Percentiles rank a stretch among this genome's conserved stretches.
Conservation (phyloP, 2,329 filamentous ascomycete genomes). For the Helminthosporium solani region DNA sequence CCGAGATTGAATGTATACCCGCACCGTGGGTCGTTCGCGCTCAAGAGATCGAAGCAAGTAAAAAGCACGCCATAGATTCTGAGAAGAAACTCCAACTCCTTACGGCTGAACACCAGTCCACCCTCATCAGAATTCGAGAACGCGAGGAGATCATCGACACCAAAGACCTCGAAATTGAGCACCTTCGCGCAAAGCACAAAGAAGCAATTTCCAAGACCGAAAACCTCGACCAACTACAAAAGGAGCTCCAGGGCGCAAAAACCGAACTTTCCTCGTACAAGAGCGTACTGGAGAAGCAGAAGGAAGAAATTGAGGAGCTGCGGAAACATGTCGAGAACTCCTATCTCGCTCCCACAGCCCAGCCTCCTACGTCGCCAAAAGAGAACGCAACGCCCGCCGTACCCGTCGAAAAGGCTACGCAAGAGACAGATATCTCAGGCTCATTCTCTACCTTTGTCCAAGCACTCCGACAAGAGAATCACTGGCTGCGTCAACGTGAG, state of each 20-base stretch:
- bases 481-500: constrained; percentile 20
- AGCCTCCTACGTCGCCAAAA: not conserved
- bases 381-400: not conserved
- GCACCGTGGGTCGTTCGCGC: constrained; percentile 84
- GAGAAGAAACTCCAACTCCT: constrained; percentile 82
- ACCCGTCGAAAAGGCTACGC: not conserved
- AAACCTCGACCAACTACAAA: not conserved
- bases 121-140: constrained; percentile 64
- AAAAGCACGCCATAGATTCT: constrained; percentile 75
- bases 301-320: not conserved
- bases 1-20: constrained; percentile 65
- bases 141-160: constrained; percentile 75
- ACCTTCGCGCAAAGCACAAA: constrained; percentile 66
- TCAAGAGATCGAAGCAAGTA: constrained; percentile 77
- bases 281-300: not conserved
- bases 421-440: constrained; percentile 3
- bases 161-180: constrained; percentile 74
- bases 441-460: constrained; percentile 13
- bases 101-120: constrained; percentile 77
- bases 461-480: constrained; percentile 19
- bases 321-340: not conserved
- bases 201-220: constrained; percentile 30
- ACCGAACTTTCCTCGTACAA: constrained; percentile 1
- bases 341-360: not conserved
- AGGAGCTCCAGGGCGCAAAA: constrained; percentile 2